Conservation (phyloP, 192 early-diverging fungal species). For the Coemansia sp. region DNA sequence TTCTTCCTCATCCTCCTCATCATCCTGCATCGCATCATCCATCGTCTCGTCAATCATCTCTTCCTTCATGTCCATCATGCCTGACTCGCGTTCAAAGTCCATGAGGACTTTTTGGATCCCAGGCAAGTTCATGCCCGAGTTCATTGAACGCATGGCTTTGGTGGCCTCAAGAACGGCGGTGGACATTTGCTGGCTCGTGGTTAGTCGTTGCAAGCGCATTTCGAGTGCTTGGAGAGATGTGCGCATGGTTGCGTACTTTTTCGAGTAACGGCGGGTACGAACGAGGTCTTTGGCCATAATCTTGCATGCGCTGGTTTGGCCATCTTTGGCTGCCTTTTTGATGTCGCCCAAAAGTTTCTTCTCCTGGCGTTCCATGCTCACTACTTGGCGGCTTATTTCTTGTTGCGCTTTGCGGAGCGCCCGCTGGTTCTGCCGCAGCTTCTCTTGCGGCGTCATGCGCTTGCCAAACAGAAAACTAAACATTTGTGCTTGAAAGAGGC, state of each 20-base stretch:
- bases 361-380: constrained; percentile 88
- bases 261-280: constrained; percentile 84
- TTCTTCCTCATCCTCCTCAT: constrained; percentile 78
- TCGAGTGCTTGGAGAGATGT: constrained; percentile 90
- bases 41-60: constrained; percentile 98
- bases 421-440: constrained; percentile 89
- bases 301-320: constrained; percentile 85
- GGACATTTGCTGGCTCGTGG: constrained; percentile 94
- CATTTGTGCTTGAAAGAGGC: not conserved
- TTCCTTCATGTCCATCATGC: constrained; percentile 99
- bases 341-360: constrained; percentile 95
- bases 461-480: constrained; percentile 73
- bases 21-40: constrained; percentile 93
- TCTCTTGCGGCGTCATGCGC: constrained; percentile 82
- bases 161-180: constrained; percentile 94
- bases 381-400: constrained; percentile 85
- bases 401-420: constrained; percentile 82
- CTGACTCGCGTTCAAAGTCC: constrained; percentile 93
- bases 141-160: constrained; percentile 95
- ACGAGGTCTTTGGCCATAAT: constrained; percentile 99
- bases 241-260: constrained; percentile 96
- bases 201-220: constrained; percentile 73
- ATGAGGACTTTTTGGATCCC: constrained; percentile 93
- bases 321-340: constrained; percentile 85
- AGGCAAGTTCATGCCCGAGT: constrained; percentile 89